These are phyloP conservation scores for Rhamnella rubrinervis DNA, from an alignment of 331 rosid genomes.

Conservation along the genomic window DNA sequence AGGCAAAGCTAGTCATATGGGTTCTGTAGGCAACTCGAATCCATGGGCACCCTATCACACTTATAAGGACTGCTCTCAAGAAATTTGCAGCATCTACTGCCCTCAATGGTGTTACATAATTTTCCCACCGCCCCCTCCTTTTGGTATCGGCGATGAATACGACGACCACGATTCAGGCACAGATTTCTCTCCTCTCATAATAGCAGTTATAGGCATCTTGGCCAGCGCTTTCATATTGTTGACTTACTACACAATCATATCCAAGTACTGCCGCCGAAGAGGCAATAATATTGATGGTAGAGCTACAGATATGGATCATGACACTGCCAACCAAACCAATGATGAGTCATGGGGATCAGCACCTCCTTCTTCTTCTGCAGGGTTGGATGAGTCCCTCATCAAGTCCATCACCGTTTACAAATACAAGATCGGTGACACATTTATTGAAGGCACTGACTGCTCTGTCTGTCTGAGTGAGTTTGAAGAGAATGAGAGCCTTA, in stretches of 20 bases:
- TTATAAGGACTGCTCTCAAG: slow-evolving; percentile 59
- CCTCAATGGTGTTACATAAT: slow-evolving; percentile 76
- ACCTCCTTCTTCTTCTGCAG: slow-evolving; percentile 32
- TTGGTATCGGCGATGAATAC: slow-evolving; percentile 8
- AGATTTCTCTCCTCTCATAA: slow-evolving; percentile 70
- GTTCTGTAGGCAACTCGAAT: slow-evolving; percentile 39
- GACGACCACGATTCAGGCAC: slow-evolving; percentile 24
- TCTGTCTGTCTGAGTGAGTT: slow-evolving; percentile 79
- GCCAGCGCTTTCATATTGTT: slow-evolving; percentile 61
- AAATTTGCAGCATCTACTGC: slow-evolving; percentile 71
- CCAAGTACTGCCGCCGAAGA: slow-evolving; percentile 47
- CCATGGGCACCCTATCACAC: slow-evolving; percentile 44
- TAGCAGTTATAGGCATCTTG: slow-evolving; percentile 67
- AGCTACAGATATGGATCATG: slow-evolving; percentile 12
- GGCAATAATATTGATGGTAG: background rate
- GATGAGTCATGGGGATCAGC: slow-evolving; percentile 18
- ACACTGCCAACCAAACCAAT: slow-evolving; percentile 7
- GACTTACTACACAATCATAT: slow-evolving; percentile 58
- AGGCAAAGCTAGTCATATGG: slow-evolving; percentile 30
- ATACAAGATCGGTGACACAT: slow-evolving; percentile 42
- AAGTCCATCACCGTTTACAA: slow-evolving; percentile 57
- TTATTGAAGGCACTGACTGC: slow-evolving; percentile 64
- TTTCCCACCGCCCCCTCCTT: slow-evolving; percentile 71
- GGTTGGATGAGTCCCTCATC: slow-evolving; percentile 58
- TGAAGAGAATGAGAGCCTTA: slow-evolving; percentile 56